phyloP scores from a whole-genome alignment of 768 basidiomycete species.

The Kwoniella heveanensis region DNA sequence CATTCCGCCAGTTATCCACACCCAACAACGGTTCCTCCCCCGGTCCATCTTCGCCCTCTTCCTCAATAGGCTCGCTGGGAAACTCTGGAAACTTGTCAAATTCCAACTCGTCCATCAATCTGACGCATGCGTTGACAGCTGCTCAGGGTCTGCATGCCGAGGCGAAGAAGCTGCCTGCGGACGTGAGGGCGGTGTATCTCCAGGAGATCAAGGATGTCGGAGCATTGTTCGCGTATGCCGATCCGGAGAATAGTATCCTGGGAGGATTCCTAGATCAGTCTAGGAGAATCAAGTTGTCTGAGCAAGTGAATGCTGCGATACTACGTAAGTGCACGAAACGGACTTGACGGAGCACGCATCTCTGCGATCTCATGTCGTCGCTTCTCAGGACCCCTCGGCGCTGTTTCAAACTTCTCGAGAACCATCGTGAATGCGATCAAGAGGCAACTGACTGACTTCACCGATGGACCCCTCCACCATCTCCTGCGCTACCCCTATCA shows the following conservation, averaged over 20 bases:
- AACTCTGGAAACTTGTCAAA: neutral
- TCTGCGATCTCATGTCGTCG: no score
- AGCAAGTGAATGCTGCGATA: slow-evolving; percentile 84
- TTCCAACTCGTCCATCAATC: slow-evolving; percentile 19
- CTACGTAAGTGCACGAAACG: slow-evolving; percentile 78
- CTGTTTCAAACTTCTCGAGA: no score
- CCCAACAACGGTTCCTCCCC: slow-evolving; percentile 60
- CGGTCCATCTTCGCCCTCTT: slow-evolving; percentile 70
- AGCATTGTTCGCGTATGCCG: slow-evolving; percentile 78
- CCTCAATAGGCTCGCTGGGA: slow-evolving; percentile 58
- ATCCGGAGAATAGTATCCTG: slow-evolving; percentile 75
- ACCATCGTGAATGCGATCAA: no score
- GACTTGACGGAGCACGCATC: no score
- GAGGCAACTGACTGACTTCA: no score
- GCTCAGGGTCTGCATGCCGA: slow-evolving; percentile 68
- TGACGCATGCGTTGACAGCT: slow-evolving; percentile 50
- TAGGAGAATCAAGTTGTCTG: slow-evolving; percentile 77
- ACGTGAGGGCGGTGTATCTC: slow-evolving; percentile 67
- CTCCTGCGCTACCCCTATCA: no score
- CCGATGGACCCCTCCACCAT: no score
- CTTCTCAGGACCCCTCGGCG: no score
- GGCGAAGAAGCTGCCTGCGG: slow-evolving; percentile 63
- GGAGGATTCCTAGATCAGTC: slow-evolving; percentile 73
- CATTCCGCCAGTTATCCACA: slow-evolving; percentile 61
- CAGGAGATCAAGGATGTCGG: slow-evolving; percentile 74